Conservation (phyloP, 345 rosid species). For the Aethionema arabicum region DNA sequence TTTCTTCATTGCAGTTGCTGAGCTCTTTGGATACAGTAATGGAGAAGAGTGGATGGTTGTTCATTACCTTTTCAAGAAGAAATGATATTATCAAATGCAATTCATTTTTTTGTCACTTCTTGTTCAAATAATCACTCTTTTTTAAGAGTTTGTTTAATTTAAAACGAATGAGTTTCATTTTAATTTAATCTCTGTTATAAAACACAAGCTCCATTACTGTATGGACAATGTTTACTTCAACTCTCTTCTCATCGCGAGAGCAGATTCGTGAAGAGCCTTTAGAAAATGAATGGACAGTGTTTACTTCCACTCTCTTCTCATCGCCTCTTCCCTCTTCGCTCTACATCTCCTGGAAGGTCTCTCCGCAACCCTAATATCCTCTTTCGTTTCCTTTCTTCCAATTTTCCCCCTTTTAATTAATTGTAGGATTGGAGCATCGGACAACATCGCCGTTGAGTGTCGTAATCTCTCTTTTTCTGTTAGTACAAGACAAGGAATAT, state of each 20-base stretch:
- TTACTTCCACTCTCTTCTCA: conserved; percentile 31
- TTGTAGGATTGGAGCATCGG: conserved; percentile 46
- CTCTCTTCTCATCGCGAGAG: background rate
- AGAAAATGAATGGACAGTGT: conserved; percentile 40
- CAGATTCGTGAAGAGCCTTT: background rate
- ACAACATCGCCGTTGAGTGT: conserved; percentile 51
- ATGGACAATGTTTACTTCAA: no score
- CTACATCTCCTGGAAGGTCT: conserved; percentile 41
- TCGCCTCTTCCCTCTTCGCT: conserved; percentile 40
- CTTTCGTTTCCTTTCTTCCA: conserved; percentile 4
- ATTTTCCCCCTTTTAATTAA: conserved; percentile 16
- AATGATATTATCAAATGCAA: conserved; percentile 34
- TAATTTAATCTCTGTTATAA: no score
- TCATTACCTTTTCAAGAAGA: conserved; percentile 72
- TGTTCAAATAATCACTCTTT: no score
- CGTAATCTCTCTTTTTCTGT: conserved; percentile 68
- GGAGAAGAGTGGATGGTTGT: conserved; percentile 94
- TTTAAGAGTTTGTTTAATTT: no score
- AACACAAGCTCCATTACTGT: no score
- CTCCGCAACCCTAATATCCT: background rate
- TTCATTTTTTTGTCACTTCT: no score
- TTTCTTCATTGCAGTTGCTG: conserved; percentile 80
- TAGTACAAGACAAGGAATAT: conserved; percentile 49
- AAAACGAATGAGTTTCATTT: no score
- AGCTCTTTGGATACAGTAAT: conserved; percentile 76